Evolutionary conservation across 768 basidiomycete genomes (phyloP).

Genomic region (Coprinopsis marcescibilis): DNA sequence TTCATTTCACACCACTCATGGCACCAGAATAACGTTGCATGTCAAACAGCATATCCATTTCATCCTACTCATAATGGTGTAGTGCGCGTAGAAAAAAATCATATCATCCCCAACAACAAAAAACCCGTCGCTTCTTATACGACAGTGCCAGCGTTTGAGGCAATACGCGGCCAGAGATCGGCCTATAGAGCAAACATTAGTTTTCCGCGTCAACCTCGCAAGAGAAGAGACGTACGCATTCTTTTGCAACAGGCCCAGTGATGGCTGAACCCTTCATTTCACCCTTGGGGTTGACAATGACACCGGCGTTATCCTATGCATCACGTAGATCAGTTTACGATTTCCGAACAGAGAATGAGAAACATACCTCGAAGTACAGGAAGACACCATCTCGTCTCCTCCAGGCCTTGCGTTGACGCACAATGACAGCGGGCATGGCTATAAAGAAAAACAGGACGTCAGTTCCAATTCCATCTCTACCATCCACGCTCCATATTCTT

Average conservation of each 20-base stretch:
- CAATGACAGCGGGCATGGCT: conserved; percentile 97
- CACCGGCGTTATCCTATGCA: conserved; percentile 84
- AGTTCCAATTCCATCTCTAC: no score
- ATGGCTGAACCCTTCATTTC: conserved; percentile 99
- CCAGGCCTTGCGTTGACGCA: conserved; percentile 99
- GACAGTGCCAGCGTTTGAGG: conserved; percentile 97
- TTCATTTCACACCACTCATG: no score
- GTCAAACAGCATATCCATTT: no score
- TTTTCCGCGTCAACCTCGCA: not conserved
- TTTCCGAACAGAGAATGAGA: not conserved
- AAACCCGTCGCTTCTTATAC: no score
- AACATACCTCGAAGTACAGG: conserved; percentile 89
- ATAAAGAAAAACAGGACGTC: no score
- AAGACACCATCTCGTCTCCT: conserved; percentile 96
- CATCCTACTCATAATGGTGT: no score
- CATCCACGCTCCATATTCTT: no score
- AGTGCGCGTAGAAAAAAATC: no score
- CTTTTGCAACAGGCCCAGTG: conserved; percentile 97
- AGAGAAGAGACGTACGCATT: conserved; percentile 68
- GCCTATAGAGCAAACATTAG: conserved; percentile 45
- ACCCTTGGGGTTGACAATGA: conserved; percentile 97
- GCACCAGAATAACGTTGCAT: no score
- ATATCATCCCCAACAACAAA: no score
- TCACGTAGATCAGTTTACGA: not conserved
- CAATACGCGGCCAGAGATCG: conserved; percentile 99